Percentiles rank a stretch among this genome's conserved stretches.
Evolutionary conservation across 1,284 basidiomycete genomes (phyloP).

Genomic region (Naganishia liquefaciens): DNA sequence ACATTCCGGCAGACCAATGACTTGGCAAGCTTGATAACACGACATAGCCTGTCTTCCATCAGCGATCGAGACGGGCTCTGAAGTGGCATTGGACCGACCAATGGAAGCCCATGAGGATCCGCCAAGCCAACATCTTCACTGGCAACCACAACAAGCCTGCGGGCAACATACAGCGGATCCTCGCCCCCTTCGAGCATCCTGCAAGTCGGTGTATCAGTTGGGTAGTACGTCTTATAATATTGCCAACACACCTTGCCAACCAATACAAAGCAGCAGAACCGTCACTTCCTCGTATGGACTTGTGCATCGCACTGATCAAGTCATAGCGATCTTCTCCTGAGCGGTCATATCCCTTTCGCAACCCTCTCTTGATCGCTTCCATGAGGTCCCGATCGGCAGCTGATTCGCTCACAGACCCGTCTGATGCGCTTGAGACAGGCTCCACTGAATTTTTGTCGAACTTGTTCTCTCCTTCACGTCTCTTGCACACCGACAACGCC

Average conservation of each 20-base stretch:
- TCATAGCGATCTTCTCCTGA: constrained; percentile 77
- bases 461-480: constrained; percentile 17
- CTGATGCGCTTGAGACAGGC: background rate
- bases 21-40: constrained; percentile 72
- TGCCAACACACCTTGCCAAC: constrained; percentile 61
- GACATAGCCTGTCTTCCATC: constrained; percentile 64
- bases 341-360: constrained; percentile 65
- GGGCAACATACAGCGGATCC: constrained; percentile 80
- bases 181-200: constrained; percentile 81
- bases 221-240: background rate
- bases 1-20: constrained; percentile 78
- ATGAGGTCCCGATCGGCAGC: constrained; percentile 49
- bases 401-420: background rate
- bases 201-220: constrained; percentile 4
- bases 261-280: constrained; percentile 83
- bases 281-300: constrained; percentile 77
- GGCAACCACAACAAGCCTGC: constrained; percentile 78
- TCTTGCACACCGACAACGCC: constrained; percentile 50
- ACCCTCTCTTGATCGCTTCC: constrained; percentile 50
- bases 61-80: background rate
- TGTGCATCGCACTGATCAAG: constrained; percentile 85
- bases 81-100: constrained; percentile 57
- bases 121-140: constrained; percentile 84
- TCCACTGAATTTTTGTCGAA: background rate
- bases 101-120: constrained; percentile 67